Percentiles rank a stretch among this genome's conserved stretches.
These are phyloP conservation scores for Bruguiera hainesii DNA, from an alignment of 441 rosid species.

Conservation along the genomic window DNA sequence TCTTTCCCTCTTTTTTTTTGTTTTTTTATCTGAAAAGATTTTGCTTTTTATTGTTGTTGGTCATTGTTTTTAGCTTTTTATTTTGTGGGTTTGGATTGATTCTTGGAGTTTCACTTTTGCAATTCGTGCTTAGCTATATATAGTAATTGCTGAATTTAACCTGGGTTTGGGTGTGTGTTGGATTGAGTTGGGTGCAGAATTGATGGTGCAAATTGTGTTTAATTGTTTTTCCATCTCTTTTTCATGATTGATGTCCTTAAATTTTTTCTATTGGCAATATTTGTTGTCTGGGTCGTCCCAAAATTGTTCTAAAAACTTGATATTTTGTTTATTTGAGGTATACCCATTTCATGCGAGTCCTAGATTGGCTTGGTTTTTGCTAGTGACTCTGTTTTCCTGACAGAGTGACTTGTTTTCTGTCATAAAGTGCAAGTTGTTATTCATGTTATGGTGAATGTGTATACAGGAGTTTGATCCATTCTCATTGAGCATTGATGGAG, in stretches of 20 bases:
- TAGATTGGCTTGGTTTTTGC: background rate
- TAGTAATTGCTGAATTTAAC: background rate
- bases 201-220: background rate
- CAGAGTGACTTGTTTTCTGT: background rate
- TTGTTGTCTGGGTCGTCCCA: too few relatives aligned
- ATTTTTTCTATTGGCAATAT: too few relatives aligned
- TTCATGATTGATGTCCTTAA: background rate
- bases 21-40: background rate
- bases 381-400: background rate
- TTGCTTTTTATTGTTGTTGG: background rate
- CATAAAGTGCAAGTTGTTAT: background rate
- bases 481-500: slow-evolving; percentile 75
- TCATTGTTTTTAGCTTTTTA: background rate
- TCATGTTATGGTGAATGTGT: slow-evolving; percentile 9
- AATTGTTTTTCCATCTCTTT: background rate
- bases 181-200: background rate
- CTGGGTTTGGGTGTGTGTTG: background rate
- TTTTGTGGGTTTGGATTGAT: background rate
- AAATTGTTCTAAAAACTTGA: background rate
- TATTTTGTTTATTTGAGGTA: background rate
- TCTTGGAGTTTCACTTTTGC: background rate
- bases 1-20: background rate
- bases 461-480: slow-evolving; percentile 89
- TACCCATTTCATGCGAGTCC: background rate
- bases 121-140: background rate